Conservation (phyloP, 306 rosid species). For the Begonia loranthoides region DNA sequence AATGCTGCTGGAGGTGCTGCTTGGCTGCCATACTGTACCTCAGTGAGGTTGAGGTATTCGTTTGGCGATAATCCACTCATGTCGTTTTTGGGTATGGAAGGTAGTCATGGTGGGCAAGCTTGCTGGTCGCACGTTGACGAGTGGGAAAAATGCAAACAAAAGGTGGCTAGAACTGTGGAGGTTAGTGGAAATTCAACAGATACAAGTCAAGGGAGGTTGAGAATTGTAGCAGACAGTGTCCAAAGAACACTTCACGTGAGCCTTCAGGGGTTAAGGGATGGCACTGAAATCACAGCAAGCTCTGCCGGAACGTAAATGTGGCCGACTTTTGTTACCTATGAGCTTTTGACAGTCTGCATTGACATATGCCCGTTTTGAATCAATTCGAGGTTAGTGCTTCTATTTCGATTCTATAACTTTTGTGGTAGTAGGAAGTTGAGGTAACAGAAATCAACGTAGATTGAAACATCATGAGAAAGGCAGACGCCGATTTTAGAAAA, state of each 20-base stretch:
- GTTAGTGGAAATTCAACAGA: conserved; percentile 49
- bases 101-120: conserved; percentile 98
- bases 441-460: too few species aligned
- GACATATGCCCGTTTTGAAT: too few species aligned
- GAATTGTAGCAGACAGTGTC: conserved; percentile 70
- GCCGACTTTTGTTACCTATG: too few species aligned
- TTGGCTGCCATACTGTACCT: conserved; percentile 95
- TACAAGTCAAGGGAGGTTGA: conserved; percentile 84
- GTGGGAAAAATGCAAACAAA: conserved; percentile 83
- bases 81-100: conserved; percentile 83
- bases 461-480: too few species aligned
- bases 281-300: conserved; percentile 47
- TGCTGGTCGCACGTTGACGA: conserved; percentile 85
- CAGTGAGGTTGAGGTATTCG: conserved; percentile 75
- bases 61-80: conserved; percentile 68
- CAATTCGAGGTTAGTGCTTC: too few species aligned
- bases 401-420: too few species aligned
- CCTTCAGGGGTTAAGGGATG: conserved; percentile 87
- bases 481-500: too few species aligned
- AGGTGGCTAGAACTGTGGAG: conserved; percentile 66
- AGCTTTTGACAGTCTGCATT: too few species aligned
- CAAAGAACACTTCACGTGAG: conserved; percentile 62
- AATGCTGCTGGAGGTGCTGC: conserved; percentile 98
- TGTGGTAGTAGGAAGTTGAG: too few species aligned
- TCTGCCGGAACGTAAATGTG: conserved; percentile 12